Conservation (phyloP, 306 rosid genomes). For the Cyamopsis tetragonoloba region DNA sequence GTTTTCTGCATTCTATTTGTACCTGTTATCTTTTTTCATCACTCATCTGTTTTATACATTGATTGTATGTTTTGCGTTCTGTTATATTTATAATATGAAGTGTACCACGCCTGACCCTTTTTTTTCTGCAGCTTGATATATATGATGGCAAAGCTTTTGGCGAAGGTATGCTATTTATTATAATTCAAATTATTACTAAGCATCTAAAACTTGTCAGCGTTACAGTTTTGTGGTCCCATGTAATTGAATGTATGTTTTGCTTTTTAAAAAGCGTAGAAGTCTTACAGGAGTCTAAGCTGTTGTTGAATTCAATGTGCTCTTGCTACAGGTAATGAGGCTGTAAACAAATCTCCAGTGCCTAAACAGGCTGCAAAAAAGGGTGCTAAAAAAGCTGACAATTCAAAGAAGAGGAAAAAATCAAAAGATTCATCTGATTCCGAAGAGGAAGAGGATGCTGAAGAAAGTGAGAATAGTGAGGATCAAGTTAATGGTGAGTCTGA, state of each 20-base stretch:
- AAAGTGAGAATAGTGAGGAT: conserved; percentile 55
- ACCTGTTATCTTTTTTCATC: not conserved
- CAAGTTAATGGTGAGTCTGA: conserved; percentile 51
- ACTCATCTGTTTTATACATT: not conserved
- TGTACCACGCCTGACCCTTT: conserved; percentile 12
- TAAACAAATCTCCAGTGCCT: conserved; percentile 28
- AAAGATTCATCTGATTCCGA: conserved; percentile 72
- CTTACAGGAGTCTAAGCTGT: not conserved
- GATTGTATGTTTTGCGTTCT: not conserved
- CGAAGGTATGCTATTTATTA: conserved; percentile 58
- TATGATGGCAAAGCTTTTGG: conserved; percentile 73
- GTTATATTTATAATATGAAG: not conserved
- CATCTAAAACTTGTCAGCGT: too few relatives aligned
- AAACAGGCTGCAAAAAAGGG: conserved; percentile 65
- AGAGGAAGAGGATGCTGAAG: conserved; percentile 48
- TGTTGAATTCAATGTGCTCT: conserved; percentile 1
- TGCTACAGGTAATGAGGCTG: conserved; percentile 50
- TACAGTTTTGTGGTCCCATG: not conserved
- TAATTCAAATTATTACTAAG: conserved; percentile 7
- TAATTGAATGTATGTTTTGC: too few relatives aligned
- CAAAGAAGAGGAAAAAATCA: conserved; percentile 72
- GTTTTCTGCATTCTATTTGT: not conserved
- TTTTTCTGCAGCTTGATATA: conserved; percentile 66
- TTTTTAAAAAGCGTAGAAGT: too few relatives aligned
- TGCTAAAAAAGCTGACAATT: conserved; percentile 50